Evolutionary conservation across 2,329 filamentous ascomycete genomes (phyloP).

Genomic region (Ascochyta rabiei): DNA sequence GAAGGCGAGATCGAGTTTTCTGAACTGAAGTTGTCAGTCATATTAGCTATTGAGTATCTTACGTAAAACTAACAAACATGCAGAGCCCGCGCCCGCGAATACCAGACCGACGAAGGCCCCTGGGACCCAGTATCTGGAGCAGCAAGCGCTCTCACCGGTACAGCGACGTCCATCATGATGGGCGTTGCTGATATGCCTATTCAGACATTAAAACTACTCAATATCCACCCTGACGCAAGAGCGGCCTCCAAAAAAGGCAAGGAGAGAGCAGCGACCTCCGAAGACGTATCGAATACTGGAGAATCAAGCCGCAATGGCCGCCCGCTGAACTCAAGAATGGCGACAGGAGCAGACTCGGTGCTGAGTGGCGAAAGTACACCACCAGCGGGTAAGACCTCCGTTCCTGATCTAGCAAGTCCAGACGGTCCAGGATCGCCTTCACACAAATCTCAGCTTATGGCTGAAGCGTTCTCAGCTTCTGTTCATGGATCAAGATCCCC

Average conservation of each 20-base stretch:
- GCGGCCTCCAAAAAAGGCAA: slow-evolving; percentile 34
- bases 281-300: slow-evolving; percentile 16
- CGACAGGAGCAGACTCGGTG: slow-evolving; percentile 21
- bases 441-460: slow-evolving; percentile 39
- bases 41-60: not conserved
- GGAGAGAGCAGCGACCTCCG: slow-evolving; percentile 23
- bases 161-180: slow-evolving; percentile 80
- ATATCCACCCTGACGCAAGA: slow-evolving; percentile 50
- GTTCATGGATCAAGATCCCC: slow-evolving; percentile 36
- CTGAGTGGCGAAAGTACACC: slow-evolving; percentile 30
- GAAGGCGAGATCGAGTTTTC: slow-evolving; percentile 45
- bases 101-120: slow-evolving; percentile 48
- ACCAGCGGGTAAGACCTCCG: slow-evolving; percentile 19
- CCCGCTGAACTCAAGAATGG: slow-evolving; percentile 18
- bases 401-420: slow-evolving; percentile 16
- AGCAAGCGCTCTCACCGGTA: slow-evolving; percentile 78
- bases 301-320: slow-evolving; percentile 25
- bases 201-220: slow-evolving; percentile 58
- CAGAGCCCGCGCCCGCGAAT: slow-evolving; percentile 48
- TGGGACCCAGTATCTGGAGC: slow-evolving; percentile 56
- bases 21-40: slow-evolving; percentile 47
- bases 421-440: slow-evolving; percentile 29
- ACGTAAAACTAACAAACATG: slow-evolving; percentile 13
- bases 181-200: slow-evolving; percentile 75
- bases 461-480: slow-evolving; percentile 40